phyloP scores from a whole-genome alignment of 768 basidiomycete genomes.

The Leccinum incarnatum region DNA sequence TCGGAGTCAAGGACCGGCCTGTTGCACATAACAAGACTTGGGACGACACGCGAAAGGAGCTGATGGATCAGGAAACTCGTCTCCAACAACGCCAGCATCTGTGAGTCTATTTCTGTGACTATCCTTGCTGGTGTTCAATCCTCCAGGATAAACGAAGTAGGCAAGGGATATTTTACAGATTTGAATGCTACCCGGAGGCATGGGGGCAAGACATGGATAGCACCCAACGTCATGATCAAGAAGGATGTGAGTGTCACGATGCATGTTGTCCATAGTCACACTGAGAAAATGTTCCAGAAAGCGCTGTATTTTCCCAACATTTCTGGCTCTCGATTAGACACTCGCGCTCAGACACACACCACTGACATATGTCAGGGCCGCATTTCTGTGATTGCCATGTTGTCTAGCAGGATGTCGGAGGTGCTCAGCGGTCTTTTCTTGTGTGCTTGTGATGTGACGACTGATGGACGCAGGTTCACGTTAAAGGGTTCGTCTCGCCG shows the following conservation, averaged over 20 bases:
- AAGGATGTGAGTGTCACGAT: slow-evolving; percentile 69
- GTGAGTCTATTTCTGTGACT: slow-evolving; percentile 28
- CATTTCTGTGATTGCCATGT: slow-evolving; percentile 76
- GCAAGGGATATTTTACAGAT: slow-evolving; percentile 88
- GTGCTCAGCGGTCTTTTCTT: slow-evolving; percentile 36
- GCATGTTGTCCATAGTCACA: neutral
- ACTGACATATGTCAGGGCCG: slow-evolving; percentile 73
- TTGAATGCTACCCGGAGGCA: slow-evolving; percentile 73
- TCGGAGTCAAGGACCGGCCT: slow-evolving; percentile 75
- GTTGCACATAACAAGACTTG: slow-evolving; percentile 55
- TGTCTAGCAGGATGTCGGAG: slow-evolving; percentile 87
- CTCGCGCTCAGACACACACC: slow-evolving; percentile 60
- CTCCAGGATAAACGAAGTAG: slow-evolving; percentile 55
- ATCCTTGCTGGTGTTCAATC: neutral
- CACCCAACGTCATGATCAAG: slow-evolving; percentile 82
- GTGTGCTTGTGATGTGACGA: neutral
- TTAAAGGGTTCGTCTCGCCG: slow-evolving; percentile 61
- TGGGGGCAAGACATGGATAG: slow-evolving; percentile 95
- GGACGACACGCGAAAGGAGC: slow-evolving; percentile 61
- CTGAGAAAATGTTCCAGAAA: slow-evolving; percentile 51
- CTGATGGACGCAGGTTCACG: slow-evolving; percentile 59
- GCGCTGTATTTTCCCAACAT: slow-evolving; percentile 91
- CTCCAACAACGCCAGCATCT: slow-evolving; percentile 67
- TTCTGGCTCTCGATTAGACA: slow-evolving; percentile 62
- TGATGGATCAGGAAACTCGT: slow-evolving; percentile 68